A percentile compares a stretch with the other conserved stretches of the same genome.
Evolutionary conservation across 805 yeast genomes (phyloP).

Genomic region (Ogataea chonburiensis): DNA sequence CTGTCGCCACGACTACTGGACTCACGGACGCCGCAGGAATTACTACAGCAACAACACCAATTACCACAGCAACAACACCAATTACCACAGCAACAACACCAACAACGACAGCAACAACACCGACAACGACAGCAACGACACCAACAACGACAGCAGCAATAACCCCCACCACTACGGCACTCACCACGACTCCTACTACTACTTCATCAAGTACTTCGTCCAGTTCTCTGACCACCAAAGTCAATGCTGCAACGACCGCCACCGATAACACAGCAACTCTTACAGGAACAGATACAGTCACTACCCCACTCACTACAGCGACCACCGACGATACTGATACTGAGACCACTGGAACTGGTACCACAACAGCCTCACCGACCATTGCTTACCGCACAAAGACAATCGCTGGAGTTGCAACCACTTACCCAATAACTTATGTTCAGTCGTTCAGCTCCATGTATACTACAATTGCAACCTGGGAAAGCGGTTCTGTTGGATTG

Average conservation of each 20-base stretch:
- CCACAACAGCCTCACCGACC: conserved; percentile 10
- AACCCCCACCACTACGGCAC: conserved; percentile 9
- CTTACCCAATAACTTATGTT: conserved; percentile 44
- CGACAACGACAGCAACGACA: conserved; percentile 1
- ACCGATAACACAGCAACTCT: conserved; percentile 8
- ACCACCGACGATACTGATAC: conserved; percentile 24
- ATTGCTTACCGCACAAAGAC: conserved; percentile 28
- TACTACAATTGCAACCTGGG: conserved; percentile 42
- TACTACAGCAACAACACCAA: conserved; percentile 10
- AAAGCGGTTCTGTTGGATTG: conserved; percentile 71
- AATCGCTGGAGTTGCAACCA: conserved; percentile 51
- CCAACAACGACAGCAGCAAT: conserved; percentile 2
- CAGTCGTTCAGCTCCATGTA: conserved; percentile 51
- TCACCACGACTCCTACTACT: conserved; percentile 8
- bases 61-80: conserved; percentile 1
- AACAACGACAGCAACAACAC: conserved; percentile 10
- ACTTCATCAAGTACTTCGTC: conserved; percentile 6
- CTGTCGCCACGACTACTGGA: conserved; percentile 13
- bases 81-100: no score
- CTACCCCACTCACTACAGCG: conserved; percentile 19
- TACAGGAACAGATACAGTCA: conserved; percentile 13
- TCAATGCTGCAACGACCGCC: conserved; percentile 13
- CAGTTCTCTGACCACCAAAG: conserved; percentile 12
- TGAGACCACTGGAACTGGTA: conserved; percentile 26
- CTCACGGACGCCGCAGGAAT: conserved; percentile 9